These are phyloP conservation scores for Aspergillus bridgeri DNA, from an alignment of 495 filamentous ascomycete genomes.

Conservation along the genomic window DNA sequence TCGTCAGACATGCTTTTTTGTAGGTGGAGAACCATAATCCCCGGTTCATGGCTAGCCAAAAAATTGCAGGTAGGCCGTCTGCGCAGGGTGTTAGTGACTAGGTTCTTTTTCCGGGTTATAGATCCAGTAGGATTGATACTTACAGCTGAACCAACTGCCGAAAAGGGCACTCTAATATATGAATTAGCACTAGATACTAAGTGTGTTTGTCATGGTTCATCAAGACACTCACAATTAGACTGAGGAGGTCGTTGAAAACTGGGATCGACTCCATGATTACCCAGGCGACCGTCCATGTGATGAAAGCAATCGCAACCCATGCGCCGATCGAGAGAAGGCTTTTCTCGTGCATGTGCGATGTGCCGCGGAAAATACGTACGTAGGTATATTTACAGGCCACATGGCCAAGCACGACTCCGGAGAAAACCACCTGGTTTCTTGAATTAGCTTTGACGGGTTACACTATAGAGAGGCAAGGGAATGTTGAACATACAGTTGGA, in stretches of 20 bases:
- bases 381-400: slow-evolving; percentile 63
- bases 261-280: slow-evolving; percentile 70
- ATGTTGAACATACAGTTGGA: slow-evolving; percentile 53
- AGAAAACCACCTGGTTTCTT: slow-evolving; percentile 40
- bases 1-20: slow-evolving; percentile 32
- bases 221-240: slow-evolving; percentile 34
- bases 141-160: slow-evolving; percentile 42
- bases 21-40: slow-evolving; percentile 27
- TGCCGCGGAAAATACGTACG: slow-evolving; percentile 56
- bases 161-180: slow-evolving; percentile 30
- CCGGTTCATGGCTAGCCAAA: slow-evolving; percentile 42
- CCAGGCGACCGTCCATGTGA: slow-evolving; percentile 64
- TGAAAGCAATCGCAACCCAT: slow-evolving; percentile 57
- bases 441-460: slow-evolving; percentile 7
- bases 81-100: background rate
- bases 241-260: slow-evolving; percentile 64
- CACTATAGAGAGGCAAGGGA: background rate
- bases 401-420: slow-evolving; percentile 68
- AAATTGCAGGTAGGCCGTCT: slow-evolving; percentile 37
- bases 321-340: slow-evolving; percentile 45
- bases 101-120: background rate
- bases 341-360: slow-evolving; percentile 57
- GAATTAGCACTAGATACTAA: background rate
- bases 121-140: background rate
- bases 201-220: background rate